phyloP scores from a whole-genome alignment of 192 early-diverging fungal genomes.

The Backusella psychrophila region DNA sequence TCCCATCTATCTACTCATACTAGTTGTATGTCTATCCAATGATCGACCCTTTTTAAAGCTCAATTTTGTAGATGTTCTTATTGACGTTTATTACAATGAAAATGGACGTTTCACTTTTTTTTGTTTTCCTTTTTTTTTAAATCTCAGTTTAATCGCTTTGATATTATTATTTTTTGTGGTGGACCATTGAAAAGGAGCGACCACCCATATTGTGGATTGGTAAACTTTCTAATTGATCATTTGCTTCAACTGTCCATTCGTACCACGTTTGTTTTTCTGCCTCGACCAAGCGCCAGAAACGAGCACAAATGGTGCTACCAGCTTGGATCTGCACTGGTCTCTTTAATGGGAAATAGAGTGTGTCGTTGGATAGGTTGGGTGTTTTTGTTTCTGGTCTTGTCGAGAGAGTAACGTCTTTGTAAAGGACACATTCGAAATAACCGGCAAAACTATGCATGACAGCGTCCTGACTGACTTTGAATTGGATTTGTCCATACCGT shows the following conservation, averaged over 20 bases:
- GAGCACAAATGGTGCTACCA: slow-evolving; percentile 56
- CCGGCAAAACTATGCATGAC: slow-evolving; percentile 93
- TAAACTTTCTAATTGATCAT: slow-evolving; percentile 37
- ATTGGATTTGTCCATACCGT: slow-evolving; percentile 54
- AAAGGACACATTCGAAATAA: slow-evolving; percentile 93
- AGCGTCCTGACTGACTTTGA: slow-evolving; percentile 52
- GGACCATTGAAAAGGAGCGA: slow-evolving; percentile 74
- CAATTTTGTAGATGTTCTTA: background rate
- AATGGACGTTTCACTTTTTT: background rate
- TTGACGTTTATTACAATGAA: background rate
- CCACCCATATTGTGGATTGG: slow-evolving; percentile 70
- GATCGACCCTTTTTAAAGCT: background rate
- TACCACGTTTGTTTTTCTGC: slow-evolving; percentile 87
- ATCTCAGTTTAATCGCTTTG: background rate
- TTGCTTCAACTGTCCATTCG: slow-evolving; percentile 72
- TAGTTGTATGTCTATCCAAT: background rate
- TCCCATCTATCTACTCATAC: background rate
- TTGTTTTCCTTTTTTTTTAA: background rate
- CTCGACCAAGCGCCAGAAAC: slow-evolving; percentile 85
- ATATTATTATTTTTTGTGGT: slow-evolving; percentile 11
- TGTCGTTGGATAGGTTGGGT: slow-evolving; percentile 94
- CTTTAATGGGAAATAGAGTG: slow-evolving; percentile 88
- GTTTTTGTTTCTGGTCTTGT: slow-evolving; percentile 87
- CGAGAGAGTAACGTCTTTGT: slow-evolving; percentile 74
- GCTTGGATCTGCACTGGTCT: slow-evolving; percentile 65